Percentiles rank a stretch among this genome's conserved stretches.
Evolutionary conservation across 768 basidiomycete genomes (phyloP).

Genomic region (Brasilioporus rufonigricans): DNA sequence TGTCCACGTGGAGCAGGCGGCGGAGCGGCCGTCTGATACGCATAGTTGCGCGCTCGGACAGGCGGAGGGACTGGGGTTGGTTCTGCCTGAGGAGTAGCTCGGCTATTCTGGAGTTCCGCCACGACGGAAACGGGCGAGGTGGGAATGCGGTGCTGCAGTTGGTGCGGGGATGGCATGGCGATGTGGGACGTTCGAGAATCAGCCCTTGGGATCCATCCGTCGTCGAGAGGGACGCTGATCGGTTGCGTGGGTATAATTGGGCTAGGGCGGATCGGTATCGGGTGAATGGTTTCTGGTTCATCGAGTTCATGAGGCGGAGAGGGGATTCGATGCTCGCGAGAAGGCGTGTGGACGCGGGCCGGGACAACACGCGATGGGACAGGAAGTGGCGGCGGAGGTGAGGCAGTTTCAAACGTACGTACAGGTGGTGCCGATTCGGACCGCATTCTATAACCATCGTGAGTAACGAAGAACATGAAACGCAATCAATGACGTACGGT

Average conservation of each 20-base stretch:
- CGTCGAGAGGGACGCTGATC: conserved; percentile 17
- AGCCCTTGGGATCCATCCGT: conserved; percentile 30
- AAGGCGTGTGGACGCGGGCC: conserved; percentile 17
- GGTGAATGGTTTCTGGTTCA: conserved; percentile 28
- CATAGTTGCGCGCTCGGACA: conserved; percentile 28
- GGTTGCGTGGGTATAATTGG: conserved; percentile 9
- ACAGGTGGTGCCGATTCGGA: conserved; percentile 29
- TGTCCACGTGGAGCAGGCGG: conserved; percentile 11
- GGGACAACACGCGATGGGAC: conserved; percentile 19
- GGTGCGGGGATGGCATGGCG: conserved; percentile 22
- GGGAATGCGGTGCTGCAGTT: conserved; percentile 12
- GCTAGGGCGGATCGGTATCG: conserved; percentile 27
- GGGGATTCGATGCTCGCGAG: conserved; percentile 14
- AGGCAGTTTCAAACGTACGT: conserved; percentile 18
- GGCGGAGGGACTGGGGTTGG: conserved; percentile 23
- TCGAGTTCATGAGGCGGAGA: conserved; percentile 5
- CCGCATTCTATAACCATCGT: conserved; percentile 21
- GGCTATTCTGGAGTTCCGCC: conserved; percentile 13
- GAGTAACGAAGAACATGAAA: conserved; percentile 5
- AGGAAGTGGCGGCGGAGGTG: conserved; percentile 19
- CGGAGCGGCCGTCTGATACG: conserved; percentile 21
- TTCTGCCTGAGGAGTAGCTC: conserved; percentile 4
- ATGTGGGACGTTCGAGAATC: conserved; percentile 28
- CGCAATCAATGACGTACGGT: conserved; percentile 21
- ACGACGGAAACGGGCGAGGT: conserved; percentile 14